A percentile compares a stretch with the other conserved stretches of the same genome.
Conservation (phyloP, 2,329 filamentous ascomycete species). For the Colletotrichum sp. region DNA sequence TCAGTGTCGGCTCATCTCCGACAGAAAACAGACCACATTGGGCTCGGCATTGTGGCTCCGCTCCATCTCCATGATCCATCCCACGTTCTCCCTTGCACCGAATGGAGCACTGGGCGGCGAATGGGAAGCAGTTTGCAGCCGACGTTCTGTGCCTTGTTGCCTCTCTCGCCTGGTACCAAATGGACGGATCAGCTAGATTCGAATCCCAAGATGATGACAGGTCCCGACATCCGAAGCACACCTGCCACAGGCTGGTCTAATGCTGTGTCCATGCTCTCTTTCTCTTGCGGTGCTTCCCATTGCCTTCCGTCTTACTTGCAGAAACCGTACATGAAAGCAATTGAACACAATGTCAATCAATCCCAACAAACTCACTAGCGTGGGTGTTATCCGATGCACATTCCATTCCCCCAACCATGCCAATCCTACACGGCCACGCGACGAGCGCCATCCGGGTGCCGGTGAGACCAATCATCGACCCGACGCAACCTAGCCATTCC, state of each 20-base stretch:
- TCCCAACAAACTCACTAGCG: not conserved
- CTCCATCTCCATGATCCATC: not conserved
- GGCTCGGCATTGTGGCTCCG: not conserved
- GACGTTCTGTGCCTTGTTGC: not conserved
- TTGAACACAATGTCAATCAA: not conserved
- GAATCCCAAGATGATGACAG: not conserved
- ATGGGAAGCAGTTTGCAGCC: not conserved
- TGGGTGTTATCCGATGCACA: not conserved
- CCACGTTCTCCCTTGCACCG: not conserved
- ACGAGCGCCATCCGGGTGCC: not conserved
- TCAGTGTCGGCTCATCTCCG: not conserved
- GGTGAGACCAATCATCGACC: not conserved
- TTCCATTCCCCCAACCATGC: not conserved
- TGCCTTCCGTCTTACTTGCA: not conserved
- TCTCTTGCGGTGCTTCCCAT: not conserved
- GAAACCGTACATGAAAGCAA: not conserved
- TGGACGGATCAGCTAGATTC: not conserved
- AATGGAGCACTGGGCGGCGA: not conserved
- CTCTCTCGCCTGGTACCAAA: not conserved
- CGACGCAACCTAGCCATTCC: not conserved
- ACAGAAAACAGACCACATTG: not conserved
- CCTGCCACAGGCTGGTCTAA: not conserved
- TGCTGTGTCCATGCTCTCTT: not conserved
- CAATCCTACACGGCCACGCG: not conserved
- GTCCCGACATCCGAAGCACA: not conserved